Conservation (phyloP, 2,329 filamentous ascomycete species). For the Didymella sp. region DNA sequence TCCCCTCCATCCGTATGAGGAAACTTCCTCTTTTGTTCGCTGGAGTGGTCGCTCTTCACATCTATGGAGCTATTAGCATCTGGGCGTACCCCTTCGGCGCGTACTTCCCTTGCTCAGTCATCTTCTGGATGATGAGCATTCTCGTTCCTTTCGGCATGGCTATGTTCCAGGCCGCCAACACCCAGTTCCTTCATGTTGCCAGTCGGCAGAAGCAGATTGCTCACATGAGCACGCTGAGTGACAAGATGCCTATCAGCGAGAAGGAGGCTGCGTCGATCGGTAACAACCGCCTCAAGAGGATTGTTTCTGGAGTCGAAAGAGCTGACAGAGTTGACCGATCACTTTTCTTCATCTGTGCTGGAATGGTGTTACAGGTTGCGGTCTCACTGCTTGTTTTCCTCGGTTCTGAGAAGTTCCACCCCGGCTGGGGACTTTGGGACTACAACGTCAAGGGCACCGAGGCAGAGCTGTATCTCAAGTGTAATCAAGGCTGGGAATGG, state of each 20-base stretch:
- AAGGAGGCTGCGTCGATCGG: conserved; percentile 33
- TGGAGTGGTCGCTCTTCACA: conserved; percentile 35
- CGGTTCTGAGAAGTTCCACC: conserved; percentile 44
- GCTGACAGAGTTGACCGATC: conserved; percentile 39
- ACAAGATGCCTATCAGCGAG: conserved; percentile 32
- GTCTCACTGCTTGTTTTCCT: conserved; percentile 44
- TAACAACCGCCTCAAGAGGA: conserved; percentile 35
- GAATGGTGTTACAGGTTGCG: conserved; percentile 36
- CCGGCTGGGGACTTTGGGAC: conserved; percentile 41
- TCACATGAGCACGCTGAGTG: conserved; percentile 33
- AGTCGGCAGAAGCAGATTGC: conserved; percentile 44
- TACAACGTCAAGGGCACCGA: conserved; percentile 37
- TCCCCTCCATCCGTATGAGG: conserved; percentile 43
- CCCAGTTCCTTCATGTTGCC: conserved; percentile 44
- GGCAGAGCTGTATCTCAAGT: conserved; percentile 33
- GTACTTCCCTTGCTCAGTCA: conserved; percentile 33
- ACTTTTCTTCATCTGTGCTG: conserved; percentile 38
- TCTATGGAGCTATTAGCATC: conserved; percentile 36
- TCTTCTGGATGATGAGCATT: conserved; percentile 47
- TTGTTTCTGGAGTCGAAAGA: conserved; percentile 32
- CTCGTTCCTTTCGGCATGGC: conserved; percentile 42
- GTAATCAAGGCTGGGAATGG: conserved; percentile 48
- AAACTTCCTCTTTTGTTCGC: conserved; percentile 38
- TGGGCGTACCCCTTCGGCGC: conserved; percentile 36
- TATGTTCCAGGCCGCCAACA: conserved; percentile 46